These are phyloP conservation scores for Plasmodium malariae DNA, from an alignment of 169 alveolate genomes.

Conservation along the genomic window DNA sequence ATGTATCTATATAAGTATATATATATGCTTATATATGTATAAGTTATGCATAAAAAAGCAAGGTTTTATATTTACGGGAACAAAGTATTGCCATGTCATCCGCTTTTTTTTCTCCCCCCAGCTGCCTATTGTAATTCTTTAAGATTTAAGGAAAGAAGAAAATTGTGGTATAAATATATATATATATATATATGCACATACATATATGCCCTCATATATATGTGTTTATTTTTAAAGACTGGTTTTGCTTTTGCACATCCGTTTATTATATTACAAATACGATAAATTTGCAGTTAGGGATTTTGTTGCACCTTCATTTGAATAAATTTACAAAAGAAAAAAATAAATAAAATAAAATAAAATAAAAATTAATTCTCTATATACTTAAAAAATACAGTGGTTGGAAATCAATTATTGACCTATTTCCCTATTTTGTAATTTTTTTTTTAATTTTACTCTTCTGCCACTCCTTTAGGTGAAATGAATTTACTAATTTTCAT, in stretches of 20 bases:
- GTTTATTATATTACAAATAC: constrained; percentile 42
- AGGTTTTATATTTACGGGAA: constrained; percentile 27
- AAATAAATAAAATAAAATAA: background rate
- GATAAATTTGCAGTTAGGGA: constrained; percentile 50
- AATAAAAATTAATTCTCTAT: too few relatives aligned
- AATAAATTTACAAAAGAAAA: background rate
- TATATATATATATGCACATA: background rate
- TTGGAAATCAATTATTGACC: background rate
- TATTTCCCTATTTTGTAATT: background rate
- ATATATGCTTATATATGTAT: background rate
- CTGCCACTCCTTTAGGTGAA: constrained; percentile 61
- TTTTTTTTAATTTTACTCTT: constrained; percentile 47
- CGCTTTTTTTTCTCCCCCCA: background rate
- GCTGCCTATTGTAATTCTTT: constrained; percentile 35
- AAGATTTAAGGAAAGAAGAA: background rate
- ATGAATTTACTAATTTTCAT: constrained; percentile 26
- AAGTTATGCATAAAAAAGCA: background rate
- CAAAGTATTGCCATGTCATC: constrained; percentile 31
- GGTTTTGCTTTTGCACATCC: background rate
- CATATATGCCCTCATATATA: background rate
- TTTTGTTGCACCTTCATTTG: constrained; percentile 34
- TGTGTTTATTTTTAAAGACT: background rate
- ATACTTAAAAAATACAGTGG: too few relatives aligned
- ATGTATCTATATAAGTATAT: too few relatives aligned
- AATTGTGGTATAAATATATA: background rate